A percentile compares a stretch with the other conserved stretches of the same genome.
These are phyloP conservation scores for Ogataea zsoltii DNA, from an alignment of 805 yeast genomes.

Conservation along the genomic window DNA sequence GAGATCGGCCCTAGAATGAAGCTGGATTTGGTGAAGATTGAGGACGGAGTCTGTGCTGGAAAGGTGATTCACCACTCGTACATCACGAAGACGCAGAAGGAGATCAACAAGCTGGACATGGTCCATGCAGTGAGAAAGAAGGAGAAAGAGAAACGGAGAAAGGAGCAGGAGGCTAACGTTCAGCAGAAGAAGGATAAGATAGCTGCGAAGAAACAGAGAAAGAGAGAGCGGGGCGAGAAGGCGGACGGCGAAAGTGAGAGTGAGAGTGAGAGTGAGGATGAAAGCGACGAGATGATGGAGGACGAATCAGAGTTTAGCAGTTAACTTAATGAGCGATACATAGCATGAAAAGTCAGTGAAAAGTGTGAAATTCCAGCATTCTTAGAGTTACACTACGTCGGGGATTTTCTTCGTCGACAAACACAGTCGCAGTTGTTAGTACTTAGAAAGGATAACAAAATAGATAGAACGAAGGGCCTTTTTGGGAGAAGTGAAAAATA, in stretches of 20 bases:
- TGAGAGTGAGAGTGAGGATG: constrained; percentile 27
- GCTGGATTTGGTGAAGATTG: constrained; percentile 77
- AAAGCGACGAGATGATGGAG: background rate
- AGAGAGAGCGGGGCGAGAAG: constrained; percentile 42
- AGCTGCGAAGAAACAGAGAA: constrained; percentile 70
- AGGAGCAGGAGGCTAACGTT: constrained; percentile 77
- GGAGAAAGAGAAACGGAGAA: constrained; percentile 69
- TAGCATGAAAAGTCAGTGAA: background rate
- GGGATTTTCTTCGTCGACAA: too few relatives aligned
- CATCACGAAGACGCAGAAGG: constrained; percentile 61
- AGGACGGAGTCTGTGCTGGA: constrained; percentile 88
- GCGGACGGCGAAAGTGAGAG: constrained; percentile 35
- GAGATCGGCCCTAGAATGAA: constrained; percentile 92
- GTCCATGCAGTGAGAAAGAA: constrained; percentile 62
- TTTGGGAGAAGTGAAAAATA: too few relatives aligned
- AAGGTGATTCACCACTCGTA: constrained; percentile 82
- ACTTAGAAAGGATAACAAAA: too few relatives aligned
- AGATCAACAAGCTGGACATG: constrained; percentile 61
- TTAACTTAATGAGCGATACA: background rate
- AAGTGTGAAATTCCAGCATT: background rate
- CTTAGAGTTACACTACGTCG: too few relatives aligned
- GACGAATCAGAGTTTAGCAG: background rate
- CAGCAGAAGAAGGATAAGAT: constrained; percentile 71
- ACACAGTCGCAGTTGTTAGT: too few relatives aligned
- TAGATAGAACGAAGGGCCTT: too few relatives aligned